Percentiles rank a stretch among this genome's conserved stretches.
phyloP scores from a whole-genome alignment of 2,329 filamentous ascomycete species.

The Fusarium sp. region DNA sequence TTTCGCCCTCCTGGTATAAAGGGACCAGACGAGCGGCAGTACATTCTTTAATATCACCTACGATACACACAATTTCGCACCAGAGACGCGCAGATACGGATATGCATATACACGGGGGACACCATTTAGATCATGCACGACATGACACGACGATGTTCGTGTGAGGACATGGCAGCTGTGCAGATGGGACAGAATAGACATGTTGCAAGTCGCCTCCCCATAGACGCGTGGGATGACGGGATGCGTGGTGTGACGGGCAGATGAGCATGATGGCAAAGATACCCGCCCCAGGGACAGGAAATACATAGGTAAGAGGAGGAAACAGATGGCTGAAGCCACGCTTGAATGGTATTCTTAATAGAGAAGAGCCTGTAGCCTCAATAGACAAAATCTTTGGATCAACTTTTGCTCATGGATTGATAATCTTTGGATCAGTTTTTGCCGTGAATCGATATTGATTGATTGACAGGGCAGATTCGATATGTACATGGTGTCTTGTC shows the following conservation, averaged over 20 bases:
- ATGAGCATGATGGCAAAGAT: constrained; percentile 31
- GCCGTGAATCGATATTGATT: neutral
- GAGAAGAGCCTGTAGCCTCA: constrained; percentile 17
- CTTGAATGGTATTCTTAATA: constrained; percentile 10
- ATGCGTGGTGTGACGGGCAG: constrained; percentile 27
- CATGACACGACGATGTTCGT: constrained; percentile 26
- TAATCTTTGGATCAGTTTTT: constrained; percentile 4
- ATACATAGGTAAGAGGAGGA: constrained; percentile 6
- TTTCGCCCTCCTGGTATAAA: constrained; percentile 41
- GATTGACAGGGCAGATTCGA: neutral
- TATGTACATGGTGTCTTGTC: neutral
- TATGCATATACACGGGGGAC: constrained; percentile 25
- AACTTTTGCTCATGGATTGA: neutral
- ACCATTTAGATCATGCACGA: constrained; percentile 26
- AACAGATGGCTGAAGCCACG: constrained; percentile 9
- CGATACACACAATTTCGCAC: constrained; percentile 13
- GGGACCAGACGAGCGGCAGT: constrained; percentile 26
- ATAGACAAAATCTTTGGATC: constrained; percentile 25
- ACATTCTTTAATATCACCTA: constrained; percentile 45
- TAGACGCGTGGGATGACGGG: constrained; percentile 14
- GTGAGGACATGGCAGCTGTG: constrained; percentile 9
- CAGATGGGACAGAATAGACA: constrained; percentile 14
- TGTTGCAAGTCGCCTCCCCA: constrained; percentile 15
- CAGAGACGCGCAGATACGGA: constrained; percentile 15
- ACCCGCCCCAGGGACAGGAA: constrained; percentile 33